Evolutionary conservation across 441 rosid species (phyloP).

Genomic region (Erodium texanum): DNA sequence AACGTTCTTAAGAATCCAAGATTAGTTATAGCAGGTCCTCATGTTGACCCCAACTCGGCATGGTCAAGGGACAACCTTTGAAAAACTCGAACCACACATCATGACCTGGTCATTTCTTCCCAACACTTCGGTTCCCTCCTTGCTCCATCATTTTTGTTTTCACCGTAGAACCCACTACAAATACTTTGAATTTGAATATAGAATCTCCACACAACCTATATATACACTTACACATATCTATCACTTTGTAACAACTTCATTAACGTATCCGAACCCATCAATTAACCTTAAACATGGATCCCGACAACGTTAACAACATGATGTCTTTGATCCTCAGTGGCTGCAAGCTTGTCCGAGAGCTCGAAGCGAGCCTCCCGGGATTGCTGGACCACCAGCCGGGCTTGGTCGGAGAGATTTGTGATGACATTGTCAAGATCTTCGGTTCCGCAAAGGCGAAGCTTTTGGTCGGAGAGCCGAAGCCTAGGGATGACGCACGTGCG

Average conservation of each 20-base stretch:
- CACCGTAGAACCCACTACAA: not conserved
- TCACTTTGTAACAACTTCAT: too few species aligned
- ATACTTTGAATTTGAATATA: not conserved
- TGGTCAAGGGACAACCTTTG: not conserved
- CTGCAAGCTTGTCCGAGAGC: slow-evolving; percentile 39
- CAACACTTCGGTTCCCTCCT: too few species aligned
- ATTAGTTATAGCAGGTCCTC: not conserved
- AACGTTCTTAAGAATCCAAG: not conserved
- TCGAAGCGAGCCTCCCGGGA: slow-evolving; percentile 40
- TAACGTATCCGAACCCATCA: too few species aligned
- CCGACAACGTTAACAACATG: slow-evolving; percentile 3
- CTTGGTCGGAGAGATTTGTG: slow-evolving; percentile 29
- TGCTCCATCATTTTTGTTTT: too few species aligned
- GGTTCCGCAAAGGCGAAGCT: slow-evolving; percentile 29
- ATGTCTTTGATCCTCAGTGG: slow-evolving; percentile 44
- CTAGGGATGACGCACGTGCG: not conserved
- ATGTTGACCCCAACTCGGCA: not conserved
- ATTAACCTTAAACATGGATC: slow-evolving; percentile 32
- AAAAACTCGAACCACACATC: not conserved
- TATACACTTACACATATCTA: too few species aligned
- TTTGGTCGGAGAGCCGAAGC: not conserved
- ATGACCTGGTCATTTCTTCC: not conserved
- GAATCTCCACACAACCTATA: not conserved
- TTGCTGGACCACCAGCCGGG: slow-evolving; percentile 26
- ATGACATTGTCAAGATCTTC: slow-evolving; percentile 36